phyloP scores from a whole-genome alignment of 2,329 filamentous ascomycete genomes.

The Alternaria gansuensis region DNA sequence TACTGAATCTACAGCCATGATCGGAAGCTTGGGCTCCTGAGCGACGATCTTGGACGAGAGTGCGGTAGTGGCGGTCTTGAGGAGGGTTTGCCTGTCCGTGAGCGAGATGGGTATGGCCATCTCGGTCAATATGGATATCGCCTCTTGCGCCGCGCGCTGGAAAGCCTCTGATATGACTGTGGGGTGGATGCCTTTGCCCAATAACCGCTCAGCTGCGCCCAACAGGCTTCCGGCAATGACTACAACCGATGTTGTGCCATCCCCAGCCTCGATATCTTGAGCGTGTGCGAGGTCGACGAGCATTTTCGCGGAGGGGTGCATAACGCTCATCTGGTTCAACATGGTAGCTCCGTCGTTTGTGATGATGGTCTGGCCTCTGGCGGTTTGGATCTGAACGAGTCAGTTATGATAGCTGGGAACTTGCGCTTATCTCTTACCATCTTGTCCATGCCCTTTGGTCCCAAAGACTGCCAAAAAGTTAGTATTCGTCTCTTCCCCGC shows the following conservation, averaged over 20 bases:
- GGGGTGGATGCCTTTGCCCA: constrained; percentile 91
- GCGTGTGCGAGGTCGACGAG: constrained; percentile 95
- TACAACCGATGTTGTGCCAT: constrained; percentile 97
- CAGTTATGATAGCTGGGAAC: constrained; percentile 11
- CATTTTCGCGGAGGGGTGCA: constrained; percentile 99
- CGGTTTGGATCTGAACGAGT: constrained; percentile 76
- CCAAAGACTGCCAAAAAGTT: constrained; percentile 70
- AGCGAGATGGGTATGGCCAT: constrained; percentile 96
- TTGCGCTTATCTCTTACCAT: constrained; percentile 66
- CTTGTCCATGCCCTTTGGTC: constrained; percentile 98
- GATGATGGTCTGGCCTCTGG: constrained; percentile 97
- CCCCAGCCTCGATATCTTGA: constrained; percentile 97
- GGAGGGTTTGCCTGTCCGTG: constrained; percentile 84
- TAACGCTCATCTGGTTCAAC: constrained; percentile 98
- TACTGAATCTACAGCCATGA: constrained; percentile 97
- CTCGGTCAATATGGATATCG: constrained; percentile 88
- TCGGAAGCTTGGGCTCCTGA: constrained; percentile 94
- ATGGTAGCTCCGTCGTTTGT: constrained; percentile 99
- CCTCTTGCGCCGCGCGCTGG: constrained; percentile 88
- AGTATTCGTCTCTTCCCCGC: constrained; percentile 37
- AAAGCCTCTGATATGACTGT: constrained; percentile 98
- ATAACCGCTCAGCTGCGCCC: constrained; percentile 88
- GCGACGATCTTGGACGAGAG: constrained; percentile 98
- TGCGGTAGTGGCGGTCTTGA: constrained; percentile 96
- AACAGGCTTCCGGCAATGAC: constrained; percentile 96